Base-by-base conservation (phyloP, 2,329 filamentous ascomycete genomes). In the Scedosporium dehoogii region DNA sequence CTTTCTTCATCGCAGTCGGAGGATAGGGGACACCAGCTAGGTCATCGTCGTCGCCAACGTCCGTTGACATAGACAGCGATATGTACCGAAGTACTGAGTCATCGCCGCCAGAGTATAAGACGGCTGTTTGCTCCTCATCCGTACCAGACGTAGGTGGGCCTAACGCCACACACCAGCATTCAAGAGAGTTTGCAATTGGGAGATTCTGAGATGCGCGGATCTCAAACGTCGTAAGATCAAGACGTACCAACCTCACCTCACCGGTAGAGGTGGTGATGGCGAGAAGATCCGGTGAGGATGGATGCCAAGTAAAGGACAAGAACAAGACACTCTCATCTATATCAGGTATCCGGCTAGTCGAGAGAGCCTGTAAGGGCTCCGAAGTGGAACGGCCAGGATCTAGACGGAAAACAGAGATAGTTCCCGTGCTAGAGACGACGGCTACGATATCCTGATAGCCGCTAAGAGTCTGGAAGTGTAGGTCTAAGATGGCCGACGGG, bases 401-500 rank as follows among this genome's bases (percentile, higher is more conserved):
- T 55, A 88, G 74, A 66, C 72, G 77, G 73, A 88, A 91, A 59
- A 93, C 77, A 1, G 81, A 81, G 12, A 96, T 75, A 0, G 81
- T 81, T 0, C 88, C 90, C 0, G 88, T 90, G 65, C 91, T 96
- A 1, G 89, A 90, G 7, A 91, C 90, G 3, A 88, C 85, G 9
- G 86, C 91, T 61, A 96, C 80, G 3, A 89, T 75, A 33, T 80
- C 79, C 59, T 73, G 75, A 6, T 68, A 68, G 61, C 78, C 72
- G 1, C 69, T 66, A 60, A 74, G 70, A 1, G 83, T 84, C 64
- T 87, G 85, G 72, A 97, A 97, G 68, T 92, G 90, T 33, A 97
- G 78, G 71, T 97, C 92, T 61, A 97, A 81, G 29, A 97, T 82
- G 5, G 91, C 92, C 60, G 86, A 91, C 3, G 85, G 82, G 23